These are phyloP conservation scores for Botryotinia globosa DNA, from an alignment of 2,329 filamentous ascomycete species.

Conservation along the genomic window DNA sequence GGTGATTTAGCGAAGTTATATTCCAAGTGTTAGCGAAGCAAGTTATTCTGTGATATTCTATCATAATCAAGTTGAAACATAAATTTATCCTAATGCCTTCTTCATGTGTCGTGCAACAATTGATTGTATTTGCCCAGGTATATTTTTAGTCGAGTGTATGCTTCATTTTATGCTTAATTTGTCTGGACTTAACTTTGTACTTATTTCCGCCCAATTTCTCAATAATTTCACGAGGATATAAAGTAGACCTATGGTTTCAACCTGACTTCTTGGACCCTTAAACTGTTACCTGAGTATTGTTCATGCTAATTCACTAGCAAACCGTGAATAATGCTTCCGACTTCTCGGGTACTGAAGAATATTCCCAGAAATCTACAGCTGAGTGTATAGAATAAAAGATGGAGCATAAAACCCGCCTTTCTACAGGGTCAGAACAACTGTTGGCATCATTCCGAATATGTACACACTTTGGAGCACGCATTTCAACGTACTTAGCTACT, in stretches of 20 bases:
- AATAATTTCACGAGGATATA: rapidly evolving
- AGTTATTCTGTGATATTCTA: neutral
- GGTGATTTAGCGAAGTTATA: neutral
- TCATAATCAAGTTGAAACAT: neutral
- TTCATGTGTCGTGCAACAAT: neutral
- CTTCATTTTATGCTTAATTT: neutral
- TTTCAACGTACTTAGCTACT: too few species aligned
- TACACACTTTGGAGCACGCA: too few species aligned
- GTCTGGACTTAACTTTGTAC: neutral
- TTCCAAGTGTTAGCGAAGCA: neutral
- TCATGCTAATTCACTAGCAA: too few species aligned
- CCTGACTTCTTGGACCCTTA: neutral
- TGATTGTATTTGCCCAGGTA: neutral
- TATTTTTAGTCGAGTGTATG: neutral
- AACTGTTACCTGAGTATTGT: too few species aligned
- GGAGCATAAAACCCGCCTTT: too few species aligned
- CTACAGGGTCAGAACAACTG: too few species aligned
- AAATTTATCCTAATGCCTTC: rapidly evolving
- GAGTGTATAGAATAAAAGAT: too few species aligned
- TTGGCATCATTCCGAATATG: too few species aligned
- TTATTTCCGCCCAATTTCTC: rapidly evolving
- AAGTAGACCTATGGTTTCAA: neutral
- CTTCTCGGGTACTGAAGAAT: too few species aligned
- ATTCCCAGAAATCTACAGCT: too few species aligned
- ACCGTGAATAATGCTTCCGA: too few species aligned